phyloP scores from a whole-genome alignment of 2,329 filamentous ascomycete species.

The Decorospora gaudefroyi region DNA sequence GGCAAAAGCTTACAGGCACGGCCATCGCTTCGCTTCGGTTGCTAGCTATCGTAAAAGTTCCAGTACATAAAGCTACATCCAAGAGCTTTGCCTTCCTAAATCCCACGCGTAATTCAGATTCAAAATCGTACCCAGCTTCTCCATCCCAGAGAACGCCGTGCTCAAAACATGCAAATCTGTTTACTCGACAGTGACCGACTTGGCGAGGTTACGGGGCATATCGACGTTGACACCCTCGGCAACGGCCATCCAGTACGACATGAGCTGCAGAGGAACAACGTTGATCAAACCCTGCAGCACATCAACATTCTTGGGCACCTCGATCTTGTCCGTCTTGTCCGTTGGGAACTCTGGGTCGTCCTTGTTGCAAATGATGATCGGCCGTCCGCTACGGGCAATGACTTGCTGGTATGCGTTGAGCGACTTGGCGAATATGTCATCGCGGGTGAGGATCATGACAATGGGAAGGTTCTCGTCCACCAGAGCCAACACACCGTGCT shows the following conservation, averaged over 20 bases:
- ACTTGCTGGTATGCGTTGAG: constrained; percentile 99
- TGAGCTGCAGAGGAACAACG: constrained; percentile 95
- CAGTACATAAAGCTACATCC: constrained; percentile 23
- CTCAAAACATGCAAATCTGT: constrained; percentile 22
- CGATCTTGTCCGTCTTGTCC: constrained; percentile 92
- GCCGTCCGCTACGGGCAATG: constrained; percentile 91
- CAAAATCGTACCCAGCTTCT: constrained; percentile 34
- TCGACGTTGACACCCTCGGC: constrained; percentile 96
- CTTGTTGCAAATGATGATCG: constrained; percentile 97
- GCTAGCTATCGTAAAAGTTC: constrained; percentile 25
- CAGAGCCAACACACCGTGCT: constrained; percentile 95
- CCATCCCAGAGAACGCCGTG: constrained; percentile 18
- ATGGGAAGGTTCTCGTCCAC: constrained; percentile 99
- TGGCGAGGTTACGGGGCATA: constrained; percentile 97
- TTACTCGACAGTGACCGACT: constrained; percentile 99
- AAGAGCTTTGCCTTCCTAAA: constrained; percentile 31
- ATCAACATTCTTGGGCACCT: constrained; percentile 94
- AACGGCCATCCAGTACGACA: constrained; percentile 98
- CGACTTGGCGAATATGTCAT: constrained; percentile 97
- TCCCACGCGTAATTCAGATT: constrained; percentile 20
- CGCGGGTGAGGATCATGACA: constrained; percentile 98
- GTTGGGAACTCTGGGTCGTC: constrained; percentile 85
- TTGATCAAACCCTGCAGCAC: constrained; percentile 95
- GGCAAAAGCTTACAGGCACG: constrained; percentile 12
- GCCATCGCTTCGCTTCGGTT: constrained; percentile 19